Evolutionary conservation across 2,329 filamentous ascomycete genomes (phyloP).

Genomic region (Samsoniella hepiali): DNA sequence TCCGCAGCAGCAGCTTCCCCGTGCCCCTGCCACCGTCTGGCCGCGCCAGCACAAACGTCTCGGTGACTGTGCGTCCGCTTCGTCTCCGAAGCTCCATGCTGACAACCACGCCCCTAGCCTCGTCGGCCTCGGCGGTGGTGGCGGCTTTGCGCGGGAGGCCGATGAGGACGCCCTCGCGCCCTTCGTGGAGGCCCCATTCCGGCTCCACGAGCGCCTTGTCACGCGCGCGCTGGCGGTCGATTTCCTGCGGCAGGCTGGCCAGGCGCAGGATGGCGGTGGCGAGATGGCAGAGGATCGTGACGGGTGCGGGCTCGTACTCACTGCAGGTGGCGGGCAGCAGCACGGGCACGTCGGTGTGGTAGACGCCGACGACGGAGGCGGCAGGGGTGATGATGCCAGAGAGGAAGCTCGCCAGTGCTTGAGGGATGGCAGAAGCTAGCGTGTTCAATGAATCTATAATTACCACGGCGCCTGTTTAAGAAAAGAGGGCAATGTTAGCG

Average conservation of each 20-base stretch:
- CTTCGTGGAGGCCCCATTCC: slow-evolving; percentile 73
- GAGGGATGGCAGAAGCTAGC: slow-evolving; percentile 51
- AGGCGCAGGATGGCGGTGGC: slow-evolving; percentile 82
- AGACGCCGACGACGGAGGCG: slow-evolving; percentile 72
- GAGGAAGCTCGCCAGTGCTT: slow-evolving; percentile 65
- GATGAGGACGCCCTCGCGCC: slow-evolving; percentile 73
- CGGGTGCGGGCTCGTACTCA: slow-evolving; percentile 64
- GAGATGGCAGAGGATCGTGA: slow-evolving; percentile 74
- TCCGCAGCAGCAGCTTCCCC: slow-evolving; percentile 56
- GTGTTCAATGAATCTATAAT: slow-evolving; percentile 77
- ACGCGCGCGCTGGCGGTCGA: slow-evolving; percentile 70
- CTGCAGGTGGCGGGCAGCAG: slow-evolving; percentile 40
- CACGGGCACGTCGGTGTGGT: slow-evolving; percentile 76
- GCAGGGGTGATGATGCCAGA: slow-evolving; percentile 63
- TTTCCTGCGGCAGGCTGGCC: slow-evolving; percentile 69
- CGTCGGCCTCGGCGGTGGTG: slow-evolving; percentile 23
- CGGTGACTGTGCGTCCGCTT: slow-evolving; percentile 72
- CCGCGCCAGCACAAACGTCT: slow-evolving; percentile 56
- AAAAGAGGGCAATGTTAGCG: slow-evolving; percentile 20
- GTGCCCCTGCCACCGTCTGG: slow-evolving; percentile 18
- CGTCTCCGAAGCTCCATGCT: slow-evolving; percentile 84
- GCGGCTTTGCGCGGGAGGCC: slow-evolving; percentile 56
- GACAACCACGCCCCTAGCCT: slow-evolving; percentile 58
- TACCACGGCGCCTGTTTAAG: slow-evolving; percentile 61
- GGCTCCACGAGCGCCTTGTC: slow-evolving; percentile 74